Evolutionary conservation across 2,329 filamentous ascomycete genomes (phyloP).

Genomic region (Myriosclerotinia duriaeana): DNA sequence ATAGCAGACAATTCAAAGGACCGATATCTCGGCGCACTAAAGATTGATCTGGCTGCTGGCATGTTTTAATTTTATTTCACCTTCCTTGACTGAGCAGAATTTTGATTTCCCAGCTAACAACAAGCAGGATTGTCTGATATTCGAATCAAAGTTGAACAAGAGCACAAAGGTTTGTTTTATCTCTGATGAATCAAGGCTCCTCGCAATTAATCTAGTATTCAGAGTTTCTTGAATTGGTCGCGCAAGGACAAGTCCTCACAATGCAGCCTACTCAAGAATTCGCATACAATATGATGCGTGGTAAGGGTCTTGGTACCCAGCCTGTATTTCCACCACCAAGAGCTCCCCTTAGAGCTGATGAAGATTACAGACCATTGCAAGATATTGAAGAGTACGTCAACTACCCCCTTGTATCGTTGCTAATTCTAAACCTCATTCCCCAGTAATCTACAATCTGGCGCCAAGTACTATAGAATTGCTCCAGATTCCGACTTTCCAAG

Average conservation of each 20-base stretch:
- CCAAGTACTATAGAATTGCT: slow-evolving; percentile 14
- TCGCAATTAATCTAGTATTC: neutral
- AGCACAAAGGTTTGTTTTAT: slow-evolving; percentile 19
- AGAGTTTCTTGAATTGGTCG: slow-evolving; percentile 20
- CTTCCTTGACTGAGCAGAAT: neutral
- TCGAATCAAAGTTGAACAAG: slow-evolving; percentile 9
- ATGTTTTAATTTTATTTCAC: neutral
- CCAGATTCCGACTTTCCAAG: neutral
- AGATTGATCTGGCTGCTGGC: slow-evolving; percentile 13
- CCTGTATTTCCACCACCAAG: slow-evolving; percentile 15
- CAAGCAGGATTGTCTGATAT: slow-evolving; percentile 13
- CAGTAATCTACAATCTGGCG: slow-evolving; percentile 16
- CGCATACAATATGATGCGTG: slow-evolving; percentile 22
- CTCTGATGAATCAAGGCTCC: neutral
- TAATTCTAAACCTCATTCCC: neutral
- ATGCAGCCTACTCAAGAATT: slow-evolving; percentile 19
- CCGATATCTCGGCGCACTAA: slow-evolving; percentile 6
- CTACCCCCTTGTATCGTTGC: neutral
- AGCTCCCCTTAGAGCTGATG: neutral
- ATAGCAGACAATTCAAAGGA: neutral
- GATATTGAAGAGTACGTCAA: slow-evolving; percentile 9
- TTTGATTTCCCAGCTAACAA: neutral
- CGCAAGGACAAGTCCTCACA: neutral
- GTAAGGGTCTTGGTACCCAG: slow-evolving; percentile 11
- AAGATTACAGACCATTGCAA: slow-evolving; percentile 5